Conservation (phyloP, 371 early-diverging fungal genomes). For the Mycotypha africana region DNA sequence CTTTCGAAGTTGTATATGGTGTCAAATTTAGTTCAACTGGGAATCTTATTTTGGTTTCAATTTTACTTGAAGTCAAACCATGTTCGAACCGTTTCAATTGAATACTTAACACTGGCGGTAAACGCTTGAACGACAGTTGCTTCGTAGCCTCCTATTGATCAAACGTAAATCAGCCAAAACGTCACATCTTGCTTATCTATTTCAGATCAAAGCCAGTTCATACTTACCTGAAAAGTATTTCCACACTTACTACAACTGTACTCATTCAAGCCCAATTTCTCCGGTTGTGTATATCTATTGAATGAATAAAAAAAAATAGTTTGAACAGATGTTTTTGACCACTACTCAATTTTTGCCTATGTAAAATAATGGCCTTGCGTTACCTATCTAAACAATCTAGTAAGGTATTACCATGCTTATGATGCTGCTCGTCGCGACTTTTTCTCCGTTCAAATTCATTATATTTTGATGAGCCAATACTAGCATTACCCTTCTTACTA, state of each 20-base stretch:
- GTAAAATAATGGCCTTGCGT: too few relatives aligned
- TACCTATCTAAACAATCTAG: slow-evolving; percentile 56
- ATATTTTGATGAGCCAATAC: slow-evolving; percentile 25
- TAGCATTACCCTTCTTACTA: too few relatives aligned
- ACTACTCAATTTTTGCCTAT: too few relatives aligned
- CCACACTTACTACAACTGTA: slow-evolving; percentile 76
- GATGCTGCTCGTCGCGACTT: slow-evolving; percentile 5
- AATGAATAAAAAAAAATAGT: not conserved
- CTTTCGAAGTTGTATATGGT: slow-evolving; percentile 68
- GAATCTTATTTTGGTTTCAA: slow-evolving; percentile 82
- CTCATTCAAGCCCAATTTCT: slow-evolving; percentile 61
- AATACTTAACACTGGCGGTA: slow-evolving; percentile 86
- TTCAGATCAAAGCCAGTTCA: not conserved
- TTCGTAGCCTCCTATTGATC: slow-evolving; percentile 67
- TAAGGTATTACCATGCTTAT: slow-evolving; percentile 34
- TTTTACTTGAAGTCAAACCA: slow-evolving; percentile 63
- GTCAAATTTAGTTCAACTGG: slow-evolving; percentile 92
- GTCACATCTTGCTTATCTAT: not conserved
- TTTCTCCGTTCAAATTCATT: slow-evolving; percentile 4
- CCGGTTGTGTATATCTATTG: slow-evolving; percentile 73
- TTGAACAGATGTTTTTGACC: too few relatives aligned
- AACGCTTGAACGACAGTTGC: slow-evolving; percentile 76
- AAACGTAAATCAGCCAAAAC: too few relatives aligned
- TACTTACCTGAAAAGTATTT: slow-evolving; percentile 41
- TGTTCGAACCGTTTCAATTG: slow-evolving; percentile 94